Base-by-base conservation (phyloP, 768 basidiomycete species). In the Kwoniella pini region DNA sequence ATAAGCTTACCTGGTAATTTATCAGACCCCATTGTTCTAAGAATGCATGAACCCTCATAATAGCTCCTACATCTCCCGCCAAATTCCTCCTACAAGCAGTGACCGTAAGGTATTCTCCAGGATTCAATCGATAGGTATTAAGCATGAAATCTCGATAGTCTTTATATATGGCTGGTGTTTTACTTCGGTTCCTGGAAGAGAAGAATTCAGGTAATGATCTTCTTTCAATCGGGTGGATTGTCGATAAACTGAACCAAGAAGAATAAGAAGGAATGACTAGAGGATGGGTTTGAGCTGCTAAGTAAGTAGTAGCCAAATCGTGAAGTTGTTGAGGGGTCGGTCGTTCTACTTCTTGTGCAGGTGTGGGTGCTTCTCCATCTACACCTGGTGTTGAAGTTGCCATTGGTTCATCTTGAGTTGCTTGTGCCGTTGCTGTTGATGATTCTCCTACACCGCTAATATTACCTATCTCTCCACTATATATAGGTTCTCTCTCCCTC, bases 71-170 rank as follows among this genome's bases (percentile, higher is more conserved):
- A 77, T 99, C 96, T 44, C 96, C 96, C 4, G 95, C 95, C 65
- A 99, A 80, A 79, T 99, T 99, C 65, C 96, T 81, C 74, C 96
- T 80, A 76, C 96, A 99, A 1, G 95, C 95, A 1, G 96, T 99
- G 60, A 98, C 90, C 17, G 96, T 99, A 59, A 99, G 84, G 71
- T 99, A 99, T 77, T 99, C 96, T 22, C 84, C 85, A 1, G 96
- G 96, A 51, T 96, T 84, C 38, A 99, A 83, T 51, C 96, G 84
- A 79, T 97, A 98, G 1, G 96, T 93, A 81, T 99, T 97, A 78
- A 99, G 86, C 95, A 99, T 99, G 70, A 99, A 99, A 82, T 99
- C 95, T 62, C 96, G 87, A 74, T 99, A 99, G 77, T 99, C 95
- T 79, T 98, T 98, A 83, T 98, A 99, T 63, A 97, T 92, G 19